Evolutionary conservation across 2,329 filamentous ascomycete species (phyloP).

Genomic region (Trichoderma arundinaceum): DNA sequence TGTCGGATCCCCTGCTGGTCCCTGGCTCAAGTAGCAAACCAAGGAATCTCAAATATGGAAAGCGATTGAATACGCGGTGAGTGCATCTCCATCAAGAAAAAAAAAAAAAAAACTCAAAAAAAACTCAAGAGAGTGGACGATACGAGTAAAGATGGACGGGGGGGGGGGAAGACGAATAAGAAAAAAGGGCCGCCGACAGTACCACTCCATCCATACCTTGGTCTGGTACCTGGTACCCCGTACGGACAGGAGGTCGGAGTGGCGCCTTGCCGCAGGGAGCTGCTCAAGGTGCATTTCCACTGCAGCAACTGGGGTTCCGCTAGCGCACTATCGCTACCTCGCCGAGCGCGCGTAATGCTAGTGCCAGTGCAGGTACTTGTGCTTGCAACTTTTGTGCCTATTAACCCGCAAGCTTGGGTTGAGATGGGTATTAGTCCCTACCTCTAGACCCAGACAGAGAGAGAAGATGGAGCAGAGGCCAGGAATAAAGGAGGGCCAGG

Average conservation of each 20-base stretch:
- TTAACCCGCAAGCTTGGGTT: too few species aligned
- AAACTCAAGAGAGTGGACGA: not conserved
- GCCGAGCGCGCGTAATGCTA: not conserved
- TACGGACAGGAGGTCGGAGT: slow-evolving; percentile 20
- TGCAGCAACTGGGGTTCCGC: slow-evolving; percentile 22
- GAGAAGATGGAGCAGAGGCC: too few species aligned
- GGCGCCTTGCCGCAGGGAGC: slow-evolving; percentile 22
- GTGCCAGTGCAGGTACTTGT: not conserved
- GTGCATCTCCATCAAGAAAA: not conserved
- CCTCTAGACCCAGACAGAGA: too few species aligned
- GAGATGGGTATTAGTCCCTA: too few species aligned
- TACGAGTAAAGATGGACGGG: not conserved
- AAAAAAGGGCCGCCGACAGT: slow-evolving; percentile 7
- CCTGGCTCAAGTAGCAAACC: slow-evolving; percentile 7
- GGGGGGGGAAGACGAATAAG: not conserved
- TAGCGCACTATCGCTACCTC: not conserved
- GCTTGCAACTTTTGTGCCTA: not conserved
- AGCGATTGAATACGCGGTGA: too few species aligned
- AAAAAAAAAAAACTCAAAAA: too few species aligned
- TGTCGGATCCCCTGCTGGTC: slow-evolving; percentile 22
- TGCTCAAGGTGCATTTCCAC: slow-evolving; percentile 7
- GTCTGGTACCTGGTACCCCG: not conserved
- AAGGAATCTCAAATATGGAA: not conserved
- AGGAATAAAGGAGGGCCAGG: too few species aligned
- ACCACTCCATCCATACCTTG: slow-evolving; percentile 12